Evolutionary conservation across 805 yeast genomes (phyloP).

Genomic region (Wickerhamomyces rabaulensis): DNA sequence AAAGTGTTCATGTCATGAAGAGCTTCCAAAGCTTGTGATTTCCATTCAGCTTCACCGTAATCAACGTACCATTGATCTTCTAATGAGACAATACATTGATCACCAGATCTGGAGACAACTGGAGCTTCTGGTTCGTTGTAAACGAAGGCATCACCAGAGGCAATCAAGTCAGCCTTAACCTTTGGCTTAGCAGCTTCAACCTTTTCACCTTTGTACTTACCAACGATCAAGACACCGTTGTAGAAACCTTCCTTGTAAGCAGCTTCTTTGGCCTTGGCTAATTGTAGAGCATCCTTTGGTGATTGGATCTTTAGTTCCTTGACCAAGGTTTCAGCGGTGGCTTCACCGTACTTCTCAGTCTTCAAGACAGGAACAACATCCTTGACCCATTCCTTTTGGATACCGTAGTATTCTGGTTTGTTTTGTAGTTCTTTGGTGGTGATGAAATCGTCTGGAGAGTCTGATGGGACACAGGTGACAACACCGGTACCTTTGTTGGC

Average conservation of each 20-base stretch:
- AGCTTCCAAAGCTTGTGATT: slow-evolving; percentile 72
- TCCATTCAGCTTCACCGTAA: slow-evolving; percentile 95
- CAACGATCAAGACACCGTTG: slow-evolving; percentile 76
- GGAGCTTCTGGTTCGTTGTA: slow-evolving; percentile 92
- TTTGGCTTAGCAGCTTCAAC: slow-evolving; percentile 89
- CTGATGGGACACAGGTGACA: slow-evolving; percentile 98
- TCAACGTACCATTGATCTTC: slow-evolving; percentile 99
- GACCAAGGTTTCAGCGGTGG: slow-evolving; percentile 79
- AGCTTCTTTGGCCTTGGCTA: slow-evolving; percentile 88
- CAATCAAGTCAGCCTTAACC: slow-evolving; percentile 78
- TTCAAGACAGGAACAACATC: slow-evolving; percentile 70
- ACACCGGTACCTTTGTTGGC: slow-evolving; percentile 98
- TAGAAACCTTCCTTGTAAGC: slow-evolving; percentile 97
- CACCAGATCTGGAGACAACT: slow-evolving; percentile 94
- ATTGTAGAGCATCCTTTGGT: slow-evolving; percentile 83
- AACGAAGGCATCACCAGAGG: slow-evolving; percentile 72
- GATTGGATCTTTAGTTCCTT: slow-evolving; percentile 88
- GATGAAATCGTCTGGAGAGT: slow-evolving; percentile 95
- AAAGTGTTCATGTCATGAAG: slow-evolving; percentile 71
- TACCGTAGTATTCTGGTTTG: slow-evolving; percentile 87
- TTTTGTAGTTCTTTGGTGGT: slow-evolving; percentile 78
- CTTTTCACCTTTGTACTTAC: slow-evolving; percentile 81
- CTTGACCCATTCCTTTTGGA: slow-evolving; percentile 81
- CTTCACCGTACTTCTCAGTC: slow-evolving; percentile 84
- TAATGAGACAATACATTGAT: slow-evolving; percentile 90